Base-by-base conservation (phyloP, 2,329 filamentous ascomycete species). In the Hypomyces perniciosus region DNA sequence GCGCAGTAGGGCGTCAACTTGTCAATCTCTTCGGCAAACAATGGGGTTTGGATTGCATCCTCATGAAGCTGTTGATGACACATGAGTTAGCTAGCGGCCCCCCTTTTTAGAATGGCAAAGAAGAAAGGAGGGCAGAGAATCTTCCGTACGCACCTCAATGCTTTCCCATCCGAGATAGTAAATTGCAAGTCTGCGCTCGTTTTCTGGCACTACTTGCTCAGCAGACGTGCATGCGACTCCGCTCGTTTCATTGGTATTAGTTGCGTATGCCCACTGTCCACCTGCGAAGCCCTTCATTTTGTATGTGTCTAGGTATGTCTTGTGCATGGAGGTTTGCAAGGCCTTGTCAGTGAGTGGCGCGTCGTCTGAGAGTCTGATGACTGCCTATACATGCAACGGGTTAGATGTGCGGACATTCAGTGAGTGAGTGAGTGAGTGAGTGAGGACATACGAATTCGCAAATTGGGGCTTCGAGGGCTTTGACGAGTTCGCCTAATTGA, bases 121-220 rank as follows among this genome's bases (percentile, higher is more conserved):
- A 20, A 20, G 20, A 20, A 20, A 20, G 3, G 20, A 20, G 20
- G 20, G 20, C 2, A 20, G 20, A 20, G 20, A 20, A 7, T 48
- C 10, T 1, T 2, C 2, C 8, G 4, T n/a, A 5, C 13, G 9
- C 29, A 56, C 58, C 57, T 60, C 57, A 31, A 60, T 54, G n/a
- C 57, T 59, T 8, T 60, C 58, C 58, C 58, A 59, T 1, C 57
- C 58, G 1, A 59, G 50, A 35, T 35, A 50, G 31, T 58, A 58
- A 4, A 55, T 37, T 5, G 50, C 55, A 2, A 60, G 38, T 10
- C 57, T 48, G 6, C 42, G 52, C 7, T 58, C 48, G 0, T 27
- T 20, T 7, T 48, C 33, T 0, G 38, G 4, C 2, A 58, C 8
- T 6, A 10, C 10, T 10, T 52, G 33, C 4, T 29, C n/a, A 10